These are phyloP conservation scores for Xylaria castorea DNA, from an alignment of 495 filamentous ascomycete genomes.

Conservation along the genomic window DNA sequence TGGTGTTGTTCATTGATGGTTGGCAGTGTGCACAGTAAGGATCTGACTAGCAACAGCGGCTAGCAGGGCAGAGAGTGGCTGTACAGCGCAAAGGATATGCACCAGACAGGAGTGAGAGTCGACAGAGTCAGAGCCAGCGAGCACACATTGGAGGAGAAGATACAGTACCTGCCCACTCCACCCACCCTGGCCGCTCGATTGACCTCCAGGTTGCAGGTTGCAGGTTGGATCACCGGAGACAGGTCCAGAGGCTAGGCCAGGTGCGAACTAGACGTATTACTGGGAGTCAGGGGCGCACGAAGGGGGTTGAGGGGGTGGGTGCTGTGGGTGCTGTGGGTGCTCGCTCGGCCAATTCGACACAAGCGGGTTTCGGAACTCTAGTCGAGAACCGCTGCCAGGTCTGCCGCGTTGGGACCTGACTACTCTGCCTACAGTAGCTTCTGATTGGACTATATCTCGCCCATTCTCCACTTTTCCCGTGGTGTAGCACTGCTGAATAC, in stretches of 20 bases:
- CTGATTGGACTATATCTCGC: background rate
- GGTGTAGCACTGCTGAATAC: background rate
- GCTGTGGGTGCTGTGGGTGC: too few relatives aligned
- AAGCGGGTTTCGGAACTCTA: slow-evolving; percentile 41
- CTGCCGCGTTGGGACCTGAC: slow-evolving; percentile 7
- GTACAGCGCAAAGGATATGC: slow-evolving; percentile 15
- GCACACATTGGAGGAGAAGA: background rate
- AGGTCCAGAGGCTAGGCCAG: slow-evolving; percentile 2
- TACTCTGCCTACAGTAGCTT: background rate
- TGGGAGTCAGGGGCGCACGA: slow-evolving; percentile 10
- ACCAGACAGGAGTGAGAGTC: background rate
- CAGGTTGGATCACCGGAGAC: background rate
- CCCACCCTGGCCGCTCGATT: background rate
- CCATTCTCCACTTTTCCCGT: background rate
- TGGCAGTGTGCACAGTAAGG: slow-evolving; percentile 17
- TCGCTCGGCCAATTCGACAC: slow-evolving; percentile 33
- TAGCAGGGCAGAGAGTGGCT: slow-evolving; percentile 23
- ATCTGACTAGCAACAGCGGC: slow-evolving; percentile 12
- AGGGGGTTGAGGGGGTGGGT: slow-evolving; percentile 14
- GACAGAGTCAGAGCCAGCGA: slow-evolving; percentile 1
- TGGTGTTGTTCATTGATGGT: slow-evolving; percentile 17
- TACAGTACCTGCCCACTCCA: background rate
- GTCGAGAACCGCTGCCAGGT: slow-evolving; percentile 17
- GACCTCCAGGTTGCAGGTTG: background rate
- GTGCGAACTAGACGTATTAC: slow-evolving; percentile 1